phyloP scores from a whole-genome alignment of 2,329 filamentous ascomycete species.

The Ascocoryne sarcoides region DNA sequence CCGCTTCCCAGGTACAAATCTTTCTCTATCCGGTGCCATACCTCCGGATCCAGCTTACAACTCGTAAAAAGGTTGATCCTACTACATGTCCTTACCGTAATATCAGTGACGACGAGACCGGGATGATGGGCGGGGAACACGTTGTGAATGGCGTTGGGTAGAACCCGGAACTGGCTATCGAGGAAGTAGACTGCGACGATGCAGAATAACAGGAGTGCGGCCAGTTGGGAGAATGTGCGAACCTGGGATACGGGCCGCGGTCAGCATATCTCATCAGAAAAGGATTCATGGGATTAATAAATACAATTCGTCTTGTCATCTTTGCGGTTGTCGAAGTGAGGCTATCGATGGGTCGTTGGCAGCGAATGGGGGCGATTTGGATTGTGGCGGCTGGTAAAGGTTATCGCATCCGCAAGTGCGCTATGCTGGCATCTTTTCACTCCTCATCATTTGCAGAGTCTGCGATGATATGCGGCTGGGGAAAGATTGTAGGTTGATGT shows the following conservation, averaged over 20 bases:
- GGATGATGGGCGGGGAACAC: slow-evolving; percentile 60
- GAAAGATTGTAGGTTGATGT: too few relatives aligned
- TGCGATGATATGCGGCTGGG: too few relatives aligned
- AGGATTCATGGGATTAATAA: slow-evolving; percentile 3
- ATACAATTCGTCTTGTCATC: slow-evolving; percentile 30
- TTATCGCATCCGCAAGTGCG: slow-evolving; percentile 13
- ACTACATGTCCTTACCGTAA: slow-evolving; percentile 57
- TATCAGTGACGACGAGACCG: slow-evolving; percentile 61
- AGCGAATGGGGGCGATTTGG: slow-evolving; percentile 8
- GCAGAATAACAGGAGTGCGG: slow-evolving; percentile 34
- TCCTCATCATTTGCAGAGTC: too few relatives aligned
- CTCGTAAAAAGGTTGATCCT: slow-evolving; percentile 49
- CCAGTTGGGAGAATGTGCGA: slow-evolving; percentile 31
- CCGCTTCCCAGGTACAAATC: slow-evolving; percentile 58
- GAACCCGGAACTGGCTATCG: slow-evolving; percentile 59
- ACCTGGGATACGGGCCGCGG: slow-evolving; percentile 35
- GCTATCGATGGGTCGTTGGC: slow-evolving; percentile 7
- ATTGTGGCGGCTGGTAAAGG: slow-evolving; percentile 1
- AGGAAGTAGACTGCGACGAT: slow-evolving; percentile 54
- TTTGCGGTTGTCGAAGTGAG: slow-evolving; percentile 7
- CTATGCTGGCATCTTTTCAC: slow-evolving; percentile 10
- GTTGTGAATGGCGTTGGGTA: slow-evolving; percentile 59
- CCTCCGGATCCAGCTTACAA: slow-evolving; percentile 47
- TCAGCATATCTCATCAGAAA: slow-evolving; percentile 4
- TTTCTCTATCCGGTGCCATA: slow-evolving; percentile 62